Base-by-base conservation (phyloP, 768 basidiomycete species). In the Leccinum aurantiacum region DNA sequence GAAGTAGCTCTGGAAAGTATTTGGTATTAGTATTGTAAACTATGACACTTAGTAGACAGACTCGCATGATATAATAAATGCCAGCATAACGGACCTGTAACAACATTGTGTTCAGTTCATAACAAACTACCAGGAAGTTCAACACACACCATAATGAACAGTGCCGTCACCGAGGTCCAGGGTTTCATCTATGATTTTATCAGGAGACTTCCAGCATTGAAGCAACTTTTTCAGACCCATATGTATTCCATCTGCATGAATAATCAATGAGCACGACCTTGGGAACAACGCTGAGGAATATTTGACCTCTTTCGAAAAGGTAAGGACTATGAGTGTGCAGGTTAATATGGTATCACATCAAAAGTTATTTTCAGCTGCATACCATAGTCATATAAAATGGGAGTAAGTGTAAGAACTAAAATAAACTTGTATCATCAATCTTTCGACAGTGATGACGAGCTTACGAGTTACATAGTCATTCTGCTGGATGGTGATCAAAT, bases 1-100 rank as follows among this genome's bases (percentile, higher is more conserved):
- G 19, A 14, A 49, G 19, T 7, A 24, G 10, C 22, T 22, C n/a
- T 19, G 44, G 5, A 49, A 49, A 6, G 14, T 3, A 49, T 25
- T 49, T 2, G 7, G 10, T 37, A 10, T 60, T 11, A 57, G 53
- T 54, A 19, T 7, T 3, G 27, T 17, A 35, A 14, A 29, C n/a
- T 3, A 17, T 4, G 24, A 46, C 58, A 27, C 27, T 27, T 27
- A 7, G 27, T 27, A 27, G 27, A 27, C 7, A n/a, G 17, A 14
- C 27, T 31, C 46, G 63, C 65, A 38, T n/a, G 22, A 53, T 29
- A 6, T 11, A n/a, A 13, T 50, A 60, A 29, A 60, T 59, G 13
- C 65, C 61, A 6, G 14, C 24, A 24, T 67, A 67, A 19, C 65
- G 65, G 27, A 52, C 25, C 65, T 66, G 31, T 24, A 9, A 19